A percentile compares a stretch with the other conserved stretches of the same genome.
Conservation (phyloP, 495 filamentous ascomycete genomes). For the Eremomyces bilateralis region DNA sequence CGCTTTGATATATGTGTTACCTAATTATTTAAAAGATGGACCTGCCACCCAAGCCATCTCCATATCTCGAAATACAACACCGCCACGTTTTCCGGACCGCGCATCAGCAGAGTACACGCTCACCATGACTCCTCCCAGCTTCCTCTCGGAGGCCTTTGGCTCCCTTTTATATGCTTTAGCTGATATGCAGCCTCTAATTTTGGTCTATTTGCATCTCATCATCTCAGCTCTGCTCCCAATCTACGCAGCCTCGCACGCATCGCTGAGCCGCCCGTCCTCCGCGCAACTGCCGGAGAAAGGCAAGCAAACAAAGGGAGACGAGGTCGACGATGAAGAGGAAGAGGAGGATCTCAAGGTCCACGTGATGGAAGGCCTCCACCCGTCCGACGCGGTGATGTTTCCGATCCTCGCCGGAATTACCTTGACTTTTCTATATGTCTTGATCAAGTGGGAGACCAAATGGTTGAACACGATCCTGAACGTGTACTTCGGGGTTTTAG, state of each 20-base stretch:
- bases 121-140: conserved; percentile 16
- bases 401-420: conserved; percentile 58
- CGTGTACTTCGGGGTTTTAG: conserved; percentile 65
- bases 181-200: conserved; percentile 30
- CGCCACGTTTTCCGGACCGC: too few relatives aligned
- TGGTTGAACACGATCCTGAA: conserved; percentile 68
- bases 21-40: conserved; percentile 36
- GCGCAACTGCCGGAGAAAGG: conserved; percentile 33
- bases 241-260: conserved; percentile 47
- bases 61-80: too few relatives aligned
- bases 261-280: conserved; percentile 52
- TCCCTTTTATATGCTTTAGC: conserved; percentile 28
- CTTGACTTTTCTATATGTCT: conserved; percentile 59
- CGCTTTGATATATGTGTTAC: conserved; percentile 62
- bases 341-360: conserved; percentile 24
- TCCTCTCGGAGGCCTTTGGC: conserved; percentile 26
- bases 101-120: too few relatives aligned
- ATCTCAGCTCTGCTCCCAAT: conserved; percentile 51
- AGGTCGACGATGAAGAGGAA: conserved; percentile 31
- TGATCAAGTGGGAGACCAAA: conserved; percentile 73
- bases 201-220: conserved; percentile 46
- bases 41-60: conserved; percentile 30
- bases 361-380: conserved; percentile 52
- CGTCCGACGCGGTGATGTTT: conserved; percentile 69
- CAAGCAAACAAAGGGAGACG: conserved; percentile 20